Percentiles rank a stretch among this genome's conserved stretches.
Conservation (phyloP, 129 eudicot genomes). For the Kitagawia praeruptora region DNA sequence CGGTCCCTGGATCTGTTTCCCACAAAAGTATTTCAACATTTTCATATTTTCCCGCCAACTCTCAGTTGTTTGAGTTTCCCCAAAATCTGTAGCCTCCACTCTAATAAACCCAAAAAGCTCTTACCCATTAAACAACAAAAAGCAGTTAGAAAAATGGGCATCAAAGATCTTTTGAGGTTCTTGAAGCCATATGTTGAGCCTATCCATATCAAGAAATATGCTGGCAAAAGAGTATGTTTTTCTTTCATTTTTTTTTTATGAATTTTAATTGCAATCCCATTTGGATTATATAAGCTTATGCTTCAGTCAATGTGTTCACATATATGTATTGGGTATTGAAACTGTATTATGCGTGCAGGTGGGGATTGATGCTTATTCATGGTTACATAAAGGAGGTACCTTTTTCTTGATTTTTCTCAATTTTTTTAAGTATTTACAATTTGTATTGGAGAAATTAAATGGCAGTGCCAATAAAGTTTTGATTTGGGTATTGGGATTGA, state of each 20-base stretch:
- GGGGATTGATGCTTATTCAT: slow-evolving; percentile 89
- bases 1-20: neutral
- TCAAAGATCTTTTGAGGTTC: slow-evolving; percentile 76
- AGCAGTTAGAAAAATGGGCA: slow-evolving; percentile 46
- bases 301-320: neutral
- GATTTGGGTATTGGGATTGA: neutral
- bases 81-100: neutral
- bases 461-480: neutral
- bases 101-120: neutral
- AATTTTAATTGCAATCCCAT: neutral
- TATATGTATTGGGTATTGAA: neutral
- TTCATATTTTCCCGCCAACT: neutral
- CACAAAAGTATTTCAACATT: neutral
- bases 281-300: neutral
- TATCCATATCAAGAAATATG: slow-evolving; percentile 68
- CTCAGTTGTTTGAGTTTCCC: neutral
- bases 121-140: neutral
- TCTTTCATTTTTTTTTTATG: neutral
- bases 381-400: slow-evolving; percentile 80
- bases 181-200: slow-evolving; percentile 81
- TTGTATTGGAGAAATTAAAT: neutral
- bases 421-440: neutral
- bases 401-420: slow-evolving; percentile 16
- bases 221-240: slow-evolving; percentile 53
- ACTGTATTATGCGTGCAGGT: slow-evolving; percentile 29